Evolutionary conservation across 495 filamentous ascomycete species (phyloP).

Genomic region (Hyaloscypha variabilis): DNA sequence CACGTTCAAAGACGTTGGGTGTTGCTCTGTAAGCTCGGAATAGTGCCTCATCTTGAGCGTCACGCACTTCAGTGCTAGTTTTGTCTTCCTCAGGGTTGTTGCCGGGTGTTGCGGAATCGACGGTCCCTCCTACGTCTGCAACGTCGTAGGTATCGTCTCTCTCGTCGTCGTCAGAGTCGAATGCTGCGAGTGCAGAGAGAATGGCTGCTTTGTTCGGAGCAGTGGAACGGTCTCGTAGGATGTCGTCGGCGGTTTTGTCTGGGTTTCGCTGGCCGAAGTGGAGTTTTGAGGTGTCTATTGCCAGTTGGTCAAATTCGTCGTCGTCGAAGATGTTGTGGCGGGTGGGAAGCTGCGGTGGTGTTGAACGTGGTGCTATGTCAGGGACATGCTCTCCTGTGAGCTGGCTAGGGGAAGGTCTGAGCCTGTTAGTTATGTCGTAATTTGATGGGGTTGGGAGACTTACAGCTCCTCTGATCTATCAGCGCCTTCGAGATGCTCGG

Average conservation of each 20-base stretch:
- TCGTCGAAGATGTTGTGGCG: conserved; percentile 72
- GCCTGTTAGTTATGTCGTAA: conserved; percentile 1
- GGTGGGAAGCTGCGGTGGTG: conserved; percentile 41
- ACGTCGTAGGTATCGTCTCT: conserved; percentile 96
- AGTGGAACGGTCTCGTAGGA: conserved; percentile 49
- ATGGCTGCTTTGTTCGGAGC: conserved; percentile 83
- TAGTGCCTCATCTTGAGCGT: conserved; percentile 50
- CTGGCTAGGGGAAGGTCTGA: conserved; percentile 21
- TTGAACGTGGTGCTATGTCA: conserved; percentile 40
- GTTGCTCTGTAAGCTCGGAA: conserved; percentile 67
- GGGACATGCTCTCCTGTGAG: conserved; percentile 26
- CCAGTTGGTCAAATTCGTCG: conserved; percentile 78
- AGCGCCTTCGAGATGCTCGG: conserved; percentile 56
- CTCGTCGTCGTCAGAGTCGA: conserved; percentile 95
- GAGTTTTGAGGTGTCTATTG: conserved; percentile 59
- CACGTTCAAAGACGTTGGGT: conserved; percentile 68
- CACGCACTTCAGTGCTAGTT: conserved; percentile 35
- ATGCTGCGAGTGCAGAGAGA: conserved; percentile 84
- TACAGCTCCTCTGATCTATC: conserved; percentile 59
- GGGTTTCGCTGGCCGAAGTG: conserved; percentile 75
- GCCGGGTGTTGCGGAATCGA: conserved; percentile 49
- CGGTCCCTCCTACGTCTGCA: conserved; percentile 85
- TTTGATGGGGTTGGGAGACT: conserved; percentile 24
- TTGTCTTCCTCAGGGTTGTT: conserved; percentile 41
- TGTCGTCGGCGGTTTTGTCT: conserved; percentile 63